A percentile compares a stretch with the other conserved stretches of the same genome.
Conservation (phyloP, 2,329 filamentous ascomycete species). For the Dendryphion nanum region DNA sequence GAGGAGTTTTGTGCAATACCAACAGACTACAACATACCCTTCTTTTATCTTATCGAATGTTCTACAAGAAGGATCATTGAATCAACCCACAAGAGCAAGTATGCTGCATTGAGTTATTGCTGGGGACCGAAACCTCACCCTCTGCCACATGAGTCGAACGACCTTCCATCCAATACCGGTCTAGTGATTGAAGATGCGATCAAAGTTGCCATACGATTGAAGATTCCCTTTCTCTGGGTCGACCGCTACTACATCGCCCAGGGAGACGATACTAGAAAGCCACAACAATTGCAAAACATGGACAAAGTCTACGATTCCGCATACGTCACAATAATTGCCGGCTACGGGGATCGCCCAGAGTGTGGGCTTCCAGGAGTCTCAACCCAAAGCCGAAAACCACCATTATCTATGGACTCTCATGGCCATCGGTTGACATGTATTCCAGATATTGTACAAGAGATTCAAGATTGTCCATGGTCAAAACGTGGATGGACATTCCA, state of each 20-base stretch:
- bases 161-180: neutral
- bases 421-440: too few species aligned
- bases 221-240: neutral
- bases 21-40: neutral
- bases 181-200: neutral
- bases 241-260: neutral
- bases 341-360: neutral
- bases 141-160: neutral
- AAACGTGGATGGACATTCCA: neutral
- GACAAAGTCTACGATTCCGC: neutral
- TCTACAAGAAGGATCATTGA: neutral
- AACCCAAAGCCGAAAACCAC: neutral
- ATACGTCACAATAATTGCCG: neutral
- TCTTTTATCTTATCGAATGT: neutral
- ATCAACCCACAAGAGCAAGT: neutral
- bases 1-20: too few species aligned
- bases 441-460: neutral
- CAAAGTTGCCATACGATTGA: neutral
- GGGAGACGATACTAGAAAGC: neutral
- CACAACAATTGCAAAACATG: neutral
- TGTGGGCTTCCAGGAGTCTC: neutral
- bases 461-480: neutral
- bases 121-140: neutral
- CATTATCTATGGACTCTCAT: too few species aligned
- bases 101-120: neutral